Conservation (phyloP, 1,284 basidiomycete genomes). For the Cryptococcus sp. region DNA sequence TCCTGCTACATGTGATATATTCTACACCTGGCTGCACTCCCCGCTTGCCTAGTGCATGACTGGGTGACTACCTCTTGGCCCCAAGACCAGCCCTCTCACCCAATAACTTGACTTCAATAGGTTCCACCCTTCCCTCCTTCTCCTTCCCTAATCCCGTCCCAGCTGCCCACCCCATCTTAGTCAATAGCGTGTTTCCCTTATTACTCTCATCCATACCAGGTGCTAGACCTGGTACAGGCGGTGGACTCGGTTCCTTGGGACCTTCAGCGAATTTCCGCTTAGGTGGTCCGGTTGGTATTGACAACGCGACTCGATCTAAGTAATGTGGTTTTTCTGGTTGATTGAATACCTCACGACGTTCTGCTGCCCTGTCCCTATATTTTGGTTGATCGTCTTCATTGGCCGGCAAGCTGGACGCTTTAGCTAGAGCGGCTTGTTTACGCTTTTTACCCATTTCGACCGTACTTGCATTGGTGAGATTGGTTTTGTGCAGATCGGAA, state of each 20-base stretch:
- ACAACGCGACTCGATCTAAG: conserved; percentile 5
- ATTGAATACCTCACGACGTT: conserved; percentile 79
- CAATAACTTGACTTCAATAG: conserved; percentile 79
- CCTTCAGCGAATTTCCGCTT: conserved; percentile 55
- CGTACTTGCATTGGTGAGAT: conserved; percentile 64
- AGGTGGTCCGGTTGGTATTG: conserved; percentile 1
- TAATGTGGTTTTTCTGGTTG: conserved; percentile 70
- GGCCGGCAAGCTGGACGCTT: not conserved
- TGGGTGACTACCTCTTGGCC: conserved; percentile 73
- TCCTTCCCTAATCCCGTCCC: conserved; percentile 77
- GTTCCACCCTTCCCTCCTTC: conserved; percentile 78
- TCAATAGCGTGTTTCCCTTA: conserved; percentile 81
- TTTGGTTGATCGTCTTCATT: conserved; percentile 52
- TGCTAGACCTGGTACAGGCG: conserved; percentile 59
- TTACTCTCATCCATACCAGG: conserved; percentile 73
- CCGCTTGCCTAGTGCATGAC: too few relatives aligned
- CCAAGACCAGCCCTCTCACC: conserved; percentile 80
- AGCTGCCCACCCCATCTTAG: conserved; percentile 93
- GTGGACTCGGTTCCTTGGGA: conserved; percentile 55
- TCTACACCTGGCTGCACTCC: too few relatives aligned
- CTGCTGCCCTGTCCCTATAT: conserved; percentile 86
- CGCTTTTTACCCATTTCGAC: conserved; percentile 72
- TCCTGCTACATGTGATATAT: too few relatives aligned
- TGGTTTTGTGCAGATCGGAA: conserved; percentile 92
- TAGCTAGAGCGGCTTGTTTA: conserved; percentile 51